Percentiles rank a stretch among this genome's conserved stretches.
Conservation (phyloP, 805 yeast species). For the Brettanomyces sp. region DNA sequence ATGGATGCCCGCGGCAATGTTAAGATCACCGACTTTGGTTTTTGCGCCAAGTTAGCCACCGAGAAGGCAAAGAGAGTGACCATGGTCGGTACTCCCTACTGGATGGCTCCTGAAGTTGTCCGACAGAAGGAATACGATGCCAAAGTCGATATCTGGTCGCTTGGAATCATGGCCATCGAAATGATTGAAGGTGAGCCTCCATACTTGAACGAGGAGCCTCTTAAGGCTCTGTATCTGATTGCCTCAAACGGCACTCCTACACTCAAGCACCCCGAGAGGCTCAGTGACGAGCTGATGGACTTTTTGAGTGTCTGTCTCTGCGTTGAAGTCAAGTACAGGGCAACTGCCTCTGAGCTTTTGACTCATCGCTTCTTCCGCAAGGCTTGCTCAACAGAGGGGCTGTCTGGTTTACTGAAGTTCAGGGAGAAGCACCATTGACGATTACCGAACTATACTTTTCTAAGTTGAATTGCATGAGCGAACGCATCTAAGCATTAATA, state of each 20-base stretch:
- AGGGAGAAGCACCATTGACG: constrained; percentile 7
- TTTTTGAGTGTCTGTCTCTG: constrained; percentile 86
- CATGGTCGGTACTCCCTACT: constrained; percentile 98
- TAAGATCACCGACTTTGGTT: constrained; percentile 90
- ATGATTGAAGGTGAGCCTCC: constrained; percentile 99
- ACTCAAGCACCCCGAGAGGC: constrained; percentile 68
- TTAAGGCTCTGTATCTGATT: constrained; percentile 86
- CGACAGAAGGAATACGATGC: constrained; percentile 92
- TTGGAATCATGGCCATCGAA: constrained; percentile 96
- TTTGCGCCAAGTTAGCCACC: constrained; percentile 89
- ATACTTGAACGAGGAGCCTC: constrained; percentile 89
- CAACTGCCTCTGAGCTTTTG: constrained; percentile 79
- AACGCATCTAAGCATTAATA: too few species aligned
- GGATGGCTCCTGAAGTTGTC: constrained; percentile 99
- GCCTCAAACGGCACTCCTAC: constrained; percentile 96
- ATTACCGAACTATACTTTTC: not conserved
- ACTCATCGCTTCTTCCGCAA: constrained; percentile 63
- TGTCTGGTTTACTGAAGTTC: constrained; percentile 45
- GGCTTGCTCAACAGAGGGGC: constrained; percentile 51
- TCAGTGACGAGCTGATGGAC: constrained; percentile 70
- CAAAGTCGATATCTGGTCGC: constrained; percentile 94
- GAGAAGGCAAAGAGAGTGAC: constrained; percentile 84
- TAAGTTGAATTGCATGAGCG: too few species aligned
- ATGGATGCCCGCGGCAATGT: constrained; percentile 76
- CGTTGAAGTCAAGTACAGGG: constrained; percentile 88